phyloP scores from a whole-genome alignment of 805 yeast species.

The Wickerhamomyces subpelliculosus region DNA sequence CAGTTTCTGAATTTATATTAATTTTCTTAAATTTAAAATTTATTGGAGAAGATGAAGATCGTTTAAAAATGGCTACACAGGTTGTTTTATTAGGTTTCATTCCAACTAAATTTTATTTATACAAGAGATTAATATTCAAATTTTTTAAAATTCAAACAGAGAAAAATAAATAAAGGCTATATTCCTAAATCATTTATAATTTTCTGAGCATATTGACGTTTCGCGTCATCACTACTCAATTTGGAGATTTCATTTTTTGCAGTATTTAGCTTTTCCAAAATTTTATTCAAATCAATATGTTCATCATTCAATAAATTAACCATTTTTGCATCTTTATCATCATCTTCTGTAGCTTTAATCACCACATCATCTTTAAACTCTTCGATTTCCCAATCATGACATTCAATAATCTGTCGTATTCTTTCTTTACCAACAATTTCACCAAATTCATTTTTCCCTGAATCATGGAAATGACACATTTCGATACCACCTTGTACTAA shows the following conservation, averaged over 20 bases:
- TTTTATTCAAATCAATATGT: background rate
- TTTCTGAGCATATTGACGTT: background rate
- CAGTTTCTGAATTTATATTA: conserved; percentile 13
- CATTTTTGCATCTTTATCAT: background rate
- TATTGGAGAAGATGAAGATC: conserved; percentile 1
- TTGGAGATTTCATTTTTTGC: conserved; percentile 1
- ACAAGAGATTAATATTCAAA: conserved; percentile 11
- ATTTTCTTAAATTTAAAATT: conserved; percentile 13
- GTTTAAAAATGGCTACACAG: background rate
- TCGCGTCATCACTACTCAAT: background rate
- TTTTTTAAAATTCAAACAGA: conserved; percentile 2
- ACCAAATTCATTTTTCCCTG: conserved; percentile 33
- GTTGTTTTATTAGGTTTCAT: conserved; percentile 9
- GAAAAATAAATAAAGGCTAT: conserved; percentile 6
- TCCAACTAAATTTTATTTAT: conserved; percentile 12
- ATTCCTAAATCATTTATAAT: conserved; percentile 6
- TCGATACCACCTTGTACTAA: conserved; percentile 34
- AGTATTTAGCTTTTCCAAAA: background rate
- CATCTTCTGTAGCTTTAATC: background rate
- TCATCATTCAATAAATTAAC: background rate
- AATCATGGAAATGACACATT: conserved; percentile 26
- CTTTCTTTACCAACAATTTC: conserved; percentile 39
- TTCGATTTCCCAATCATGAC: conserved; percentile 38
- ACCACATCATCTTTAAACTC: background rate
- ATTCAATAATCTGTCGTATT: conserved; percentile 38